These are phyloP conservation scores for Chlamydomonas incerta DNA, from an alignment of 139 green algal genomes.

Conservation along the genomic window DNA sequence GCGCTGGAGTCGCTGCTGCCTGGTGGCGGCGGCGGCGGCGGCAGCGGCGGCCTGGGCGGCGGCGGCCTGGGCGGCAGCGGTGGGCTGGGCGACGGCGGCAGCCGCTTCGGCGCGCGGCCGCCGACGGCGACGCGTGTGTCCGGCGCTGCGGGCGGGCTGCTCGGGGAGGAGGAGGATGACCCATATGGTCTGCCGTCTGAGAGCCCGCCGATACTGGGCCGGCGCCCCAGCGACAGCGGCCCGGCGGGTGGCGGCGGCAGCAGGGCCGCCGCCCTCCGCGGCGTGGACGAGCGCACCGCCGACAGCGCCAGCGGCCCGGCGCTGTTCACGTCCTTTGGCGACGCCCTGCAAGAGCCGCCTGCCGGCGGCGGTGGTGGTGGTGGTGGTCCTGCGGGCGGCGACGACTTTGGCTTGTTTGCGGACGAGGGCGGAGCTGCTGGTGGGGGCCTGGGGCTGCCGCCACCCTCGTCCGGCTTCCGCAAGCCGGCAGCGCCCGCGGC, in stretches of 20 bases:
- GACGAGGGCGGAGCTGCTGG: too few relatives aligned
- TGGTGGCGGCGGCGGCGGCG: too few relatives aligned
- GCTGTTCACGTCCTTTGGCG: slow-evolving; percentile 34
- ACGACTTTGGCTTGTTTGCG: not conserved
- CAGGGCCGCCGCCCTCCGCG: not conserved
- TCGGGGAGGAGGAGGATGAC: not conserved
- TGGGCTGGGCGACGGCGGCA: not conserved
- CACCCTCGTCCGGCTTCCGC: too few relatives aligned
- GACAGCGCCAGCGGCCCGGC: slow-evolving; percentile 28
- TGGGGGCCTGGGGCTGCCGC: too few relatives aligned
- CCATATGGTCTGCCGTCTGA: not conserved
- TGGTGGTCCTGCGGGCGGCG: too few relatives aligned
- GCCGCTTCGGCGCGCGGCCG: too few relatives aligned
- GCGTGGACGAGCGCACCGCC: not conserved
- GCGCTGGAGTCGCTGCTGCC: not conserved
- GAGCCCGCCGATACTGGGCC: slow-evolving; percentile 3
- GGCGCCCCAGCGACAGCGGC: not conserved
- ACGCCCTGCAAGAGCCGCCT: not conserved
- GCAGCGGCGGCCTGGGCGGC: not conserved
- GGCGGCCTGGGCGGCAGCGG: too few relatives aligned
- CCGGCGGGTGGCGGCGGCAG: not conserved
- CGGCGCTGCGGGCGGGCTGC: too few relatives aligned
- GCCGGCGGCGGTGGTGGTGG: not conserved
- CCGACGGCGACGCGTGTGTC: not conserved
- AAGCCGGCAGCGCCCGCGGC: too few relatives aligned